Evolutionary conservation across 345 rosid species (phyloP).

Genomic region (thale cress (Arabidopsis thaliana)): DNA sequence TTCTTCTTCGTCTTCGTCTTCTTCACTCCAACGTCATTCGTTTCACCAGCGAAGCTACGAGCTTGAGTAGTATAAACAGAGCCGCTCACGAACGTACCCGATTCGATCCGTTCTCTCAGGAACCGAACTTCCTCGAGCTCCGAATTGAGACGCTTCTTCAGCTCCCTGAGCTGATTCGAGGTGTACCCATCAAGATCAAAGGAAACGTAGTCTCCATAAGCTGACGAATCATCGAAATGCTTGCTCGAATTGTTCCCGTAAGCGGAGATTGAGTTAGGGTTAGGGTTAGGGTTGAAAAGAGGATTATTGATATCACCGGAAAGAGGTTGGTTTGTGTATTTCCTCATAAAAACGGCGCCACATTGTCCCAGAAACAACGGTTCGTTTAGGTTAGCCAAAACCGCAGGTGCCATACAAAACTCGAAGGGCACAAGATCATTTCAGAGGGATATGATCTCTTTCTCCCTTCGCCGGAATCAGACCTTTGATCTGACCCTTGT

Average conservation of each 20-base stretch:
- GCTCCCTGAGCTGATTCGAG: constrained; percentile 58
- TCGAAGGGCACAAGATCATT: constrained; percentile 35
- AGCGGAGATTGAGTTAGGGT: constrained; percentile 53
- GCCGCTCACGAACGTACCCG: constrained; percentile 45
- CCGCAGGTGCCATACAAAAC: constrained; percentile 44
- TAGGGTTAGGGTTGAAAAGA: constrained; percentile 55
- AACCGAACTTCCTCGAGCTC: constrained; percentile 81
- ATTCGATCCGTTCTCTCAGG: constrained; percentile 59
- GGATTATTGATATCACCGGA: constrained; percentile 25
- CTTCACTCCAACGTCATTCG: constrained; percentile 45
- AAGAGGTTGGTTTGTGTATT: constrained; percentile 36
- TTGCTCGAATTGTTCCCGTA: constrained; percentile 39
- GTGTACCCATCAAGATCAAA: constrained; percentile 67
- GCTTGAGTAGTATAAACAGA: constrained; percentile 40
- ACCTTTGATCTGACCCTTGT: background rate
- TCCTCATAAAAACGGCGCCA: constrained; percentile 46
- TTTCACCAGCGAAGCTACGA: constrained; percentile 43
- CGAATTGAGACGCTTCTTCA: constrained; percentile 55
- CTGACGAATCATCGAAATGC: constrained; percentile 47
- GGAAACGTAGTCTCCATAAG: constrained; percentile 56
- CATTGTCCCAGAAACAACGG: constrained; percentile 39
- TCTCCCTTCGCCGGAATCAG: background rate
- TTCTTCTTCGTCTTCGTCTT: constrained; percentile 50
- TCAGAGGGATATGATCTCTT: constrained; percentile 9
- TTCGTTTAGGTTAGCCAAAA: constrained; percentile 43